phyloP scores from a whole-genome alignment of 148 eudicot genomes.

The Chenopodium quinoa region DNA sequence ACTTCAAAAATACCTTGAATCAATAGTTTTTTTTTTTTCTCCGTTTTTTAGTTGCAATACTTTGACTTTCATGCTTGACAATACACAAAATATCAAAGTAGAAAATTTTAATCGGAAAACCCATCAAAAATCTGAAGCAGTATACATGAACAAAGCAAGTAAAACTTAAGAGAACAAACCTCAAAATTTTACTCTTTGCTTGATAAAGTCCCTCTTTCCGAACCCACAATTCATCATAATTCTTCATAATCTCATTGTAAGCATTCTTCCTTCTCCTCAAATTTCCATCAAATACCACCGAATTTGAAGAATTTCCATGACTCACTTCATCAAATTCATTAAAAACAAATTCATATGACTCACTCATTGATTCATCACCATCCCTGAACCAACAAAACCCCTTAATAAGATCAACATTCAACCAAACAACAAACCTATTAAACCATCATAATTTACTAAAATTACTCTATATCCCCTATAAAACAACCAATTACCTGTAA shows the following conservation, averaged over 20 bases:
- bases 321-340: constrained; percentile 30
- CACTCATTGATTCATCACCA: constrained; percentile 28
- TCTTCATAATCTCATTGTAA: constrained; percentile 42
- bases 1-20: too few relatives aligned
- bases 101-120: background rate
- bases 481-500: constrained; percentile 28
- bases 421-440: background rate
- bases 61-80: background rate
- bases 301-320: constrained; percentile 16
- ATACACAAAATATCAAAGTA: background rate
- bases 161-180: constrained; percentile 33
- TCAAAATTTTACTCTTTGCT: constrained; percentile 55
- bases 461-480: background rate
- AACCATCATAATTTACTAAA: background rate
- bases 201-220: constrained; percentile 41
- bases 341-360: constrained; percentile 27
- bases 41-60: too few relatives aligned
- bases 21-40: too few relatives aligned
- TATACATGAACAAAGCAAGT: background rate
- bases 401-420: background rate
- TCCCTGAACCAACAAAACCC: constrained; percentile 21
- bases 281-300: constrained; percentile 33
- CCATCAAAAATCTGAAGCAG: background rate
- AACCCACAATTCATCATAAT: constrained; percentile 40
- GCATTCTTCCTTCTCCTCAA: constrained; percentile 35